phyloP scores from a whole-genome alignment of 2,329 filamentous ascomycete species.

The Pseudogymnoascus pannorum region DNA sequence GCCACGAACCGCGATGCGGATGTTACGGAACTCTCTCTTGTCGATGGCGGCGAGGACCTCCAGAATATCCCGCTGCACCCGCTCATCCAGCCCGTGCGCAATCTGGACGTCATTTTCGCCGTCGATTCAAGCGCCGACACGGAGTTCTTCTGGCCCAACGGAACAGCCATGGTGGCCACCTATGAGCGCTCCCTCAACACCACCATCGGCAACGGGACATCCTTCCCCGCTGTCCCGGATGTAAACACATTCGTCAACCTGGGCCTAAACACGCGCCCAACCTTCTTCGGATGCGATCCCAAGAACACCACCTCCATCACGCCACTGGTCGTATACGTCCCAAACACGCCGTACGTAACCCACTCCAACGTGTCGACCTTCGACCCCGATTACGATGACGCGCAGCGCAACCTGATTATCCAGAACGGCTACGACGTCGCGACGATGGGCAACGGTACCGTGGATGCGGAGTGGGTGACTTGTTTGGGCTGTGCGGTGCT shows the following conservation, averaged over 20 bases:
- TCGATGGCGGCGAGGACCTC: constrained; percentile 70
- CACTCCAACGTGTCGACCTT: constrained; percentile 77
- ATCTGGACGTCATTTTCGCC: constrained; percentile 74
- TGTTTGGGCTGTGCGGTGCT: constrained; percentile 88
- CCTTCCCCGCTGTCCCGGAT: constrained; percentile 66
- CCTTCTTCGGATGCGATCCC: constrained; percentile 73
- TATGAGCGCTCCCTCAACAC: constrained; percentile 57
- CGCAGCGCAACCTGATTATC: constrained; percentile 71
- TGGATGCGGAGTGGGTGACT: constrained; percentile 66
- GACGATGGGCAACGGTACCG: constrained; percentile 73
- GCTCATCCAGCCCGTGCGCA: constrained; percentile 63
- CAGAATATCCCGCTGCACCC: constrained; percentile 77
- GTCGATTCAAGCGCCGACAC: constrained; percentile 73
- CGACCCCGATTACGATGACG: constrained; percentile 53
- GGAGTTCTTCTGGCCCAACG: constrained; percentile 64
- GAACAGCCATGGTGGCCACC: constrained; percentile 64
- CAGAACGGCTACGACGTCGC: constrained; percentile 78
- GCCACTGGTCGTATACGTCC: constrained; percentile 79
- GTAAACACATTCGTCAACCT: constrained; percentile 72
- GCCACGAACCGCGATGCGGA: constrained; percentile 50
- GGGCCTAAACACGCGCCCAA: constrained; percentile 64
- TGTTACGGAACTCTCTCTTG: constrained; percentile 53
- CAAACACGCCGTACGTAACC: constrained; percentile 73
- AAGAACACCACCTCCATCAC: constrained; percentile 49
- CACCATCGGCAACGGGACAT: constrained; percentile 56